Conservation (phyloP, 2,329 filamentous ascomycete species). For the Claviceps cyperi region DNA sequence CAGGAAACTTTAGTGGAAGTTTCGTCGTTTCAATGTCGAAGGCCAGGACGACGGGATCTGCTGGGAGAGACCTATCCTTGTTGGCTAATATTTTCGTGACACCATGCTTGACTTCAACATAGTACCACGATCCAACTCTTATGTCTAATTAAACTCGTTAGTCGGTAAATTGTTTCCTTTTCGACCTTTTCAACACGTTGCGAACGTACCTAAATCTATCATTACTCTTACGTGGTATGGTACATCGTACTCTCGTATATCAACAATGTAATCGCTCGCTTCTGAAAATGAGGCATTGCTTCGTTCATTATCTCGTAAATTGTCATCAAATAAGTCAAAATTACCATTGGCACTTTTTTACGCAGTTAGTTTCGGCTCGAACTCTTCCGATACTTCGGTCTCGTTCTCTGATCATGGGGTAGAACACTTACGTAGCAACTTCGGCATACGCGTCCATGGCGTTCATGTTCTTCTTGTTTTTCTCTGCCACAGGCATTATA, state of each 20-base stretch:
- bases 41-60: conserved; percentile 96
- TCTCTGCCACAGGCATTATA: conserved; percentile 83
- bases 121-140: conserved; percentile 93
- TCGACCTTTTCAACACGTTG: conserved; percentile 4
- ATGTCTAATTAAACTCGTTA: conserved; percentile 48
- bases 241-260: conserved; percentile 98
- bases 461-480: conserved; percentile 91
- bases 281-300: conserved; percentile 63
- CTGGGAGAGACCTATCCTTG: conserved; percentile 74
- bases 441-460: conserved; percentile 98
- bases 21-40: conserved; percentile 99
- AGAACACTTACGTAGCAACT: conserved; percentile 59
- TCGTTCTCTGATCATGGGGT: not conserved
- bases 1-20: conserved; percentile 88
- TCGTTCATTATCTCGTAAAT: conserved; percentile 67
- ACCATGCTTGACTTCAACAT: conserved; percentile 85
- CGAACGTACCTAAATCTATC: conserved; percentile 67
- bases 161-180: conserved; percentile 2
- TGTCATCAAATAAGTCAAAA: conserved; percentile 94
- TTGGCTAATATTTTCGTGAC: conserved; percentile 70
- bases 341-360: conserved; percentile 52
- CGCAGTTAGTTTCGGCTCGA: conserved; percentile 8
- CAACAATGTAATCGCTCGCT: conserved; percentile 92
- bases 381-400: not conserved
- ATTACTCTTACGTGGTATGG: conserved; percentile 98